Base-by-base conservation (phyloP, 179 eudicot genomes). In the Kewa caespitosa region DNA sequence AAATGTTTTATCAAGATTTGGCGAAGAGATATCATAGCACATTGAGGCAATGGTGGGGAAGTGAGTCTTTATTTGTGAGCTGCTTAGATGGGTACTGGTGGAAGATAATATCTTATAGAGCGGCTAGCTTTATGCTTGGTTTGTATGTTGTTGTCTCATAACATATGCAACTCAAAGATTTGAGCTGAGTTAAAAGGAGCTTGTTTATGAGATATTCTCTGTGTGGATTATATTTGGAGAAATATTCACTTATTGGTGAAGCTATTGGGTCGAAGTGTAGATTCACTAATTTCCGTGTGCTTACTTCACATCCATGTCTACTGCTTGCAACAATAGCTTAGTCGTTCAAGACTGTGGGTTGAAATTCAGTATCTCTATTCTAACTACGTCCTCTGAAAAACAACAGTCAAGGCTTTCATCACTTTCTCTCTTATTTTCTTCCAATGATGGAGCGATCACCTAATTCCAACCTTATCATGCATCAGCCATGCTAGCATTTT, bases 401-500 rank as follows among this genome's bases (percentile, higher is more conserved):
- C 98, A 96, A 82, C 89, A 83, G 39, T 79, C 98, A 78, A 87
- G 99, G 67, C 92, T 94, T 65, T 90, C 97, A 63, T 75, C 87
- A 67, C 94, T 96, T 66, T 97, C 98, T 33, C 87, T 85, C 78
- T 89, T 88, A 84, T 87, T 88, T 70, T 88, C 97, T 71, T 84
- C 84, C 61, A 91, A 86, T 78, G 93, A 90, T 83, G 85, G 86
- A 65, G 89, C 81, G 75, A 79, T 78, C 66, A 78, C 88, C 64
- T 87, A 88, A 72, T 79, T 89, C 62, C 91, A 87, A 77, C 84
- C 87, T 73, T 90, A 90, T 79, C 82, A 87, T 83, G 83, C 92
- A 27, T 85, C 97, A 76, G 94, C 98, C 69, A 91, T 96, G 97
- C 84, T 94, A 55, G 99, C 99, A 73, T 85, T 89, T 76, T 90